Evolutionary conservation across 768 basidiomycete genomes (phyloP).

Genomic region (Xanthoconium purpureum): DNA sequence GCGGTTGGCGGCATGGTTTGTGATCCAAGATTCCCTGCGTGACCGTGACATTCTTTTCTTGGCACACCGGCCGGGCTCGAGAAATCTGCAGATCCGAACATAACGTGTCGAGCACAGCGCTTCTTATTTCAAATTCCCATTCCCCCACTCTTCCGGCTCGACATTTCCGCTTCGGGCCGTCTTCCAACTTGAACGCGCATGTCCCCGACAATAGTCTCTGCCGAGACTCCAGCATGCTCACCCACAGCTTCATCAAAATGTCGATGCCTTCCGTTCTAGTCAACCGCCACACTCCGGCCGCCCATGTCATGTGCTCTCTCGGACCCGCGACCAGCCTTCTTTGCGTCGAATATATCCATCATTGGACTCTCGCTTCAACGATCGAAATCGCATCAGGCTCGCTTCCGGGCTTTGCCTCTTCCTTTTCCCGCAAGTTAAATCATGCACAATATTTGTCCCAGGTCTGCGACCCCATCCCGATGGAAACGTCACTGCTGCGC

Average conservation of each 20-base stretch:
- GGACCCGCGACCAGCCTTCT: constrained; percentile 23
- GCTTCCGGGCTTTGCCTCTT: constrained; percentile 10
- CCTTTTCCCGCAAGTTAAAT: not conserved
- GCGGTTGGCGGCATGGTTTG: not conserved
- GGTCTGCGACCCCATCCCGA: too few species aligned
- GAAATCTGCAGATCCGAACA: constrained; percentile 33
- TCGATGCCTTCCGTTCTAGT: constrained; percentile 10
- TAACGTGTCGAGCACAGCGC: constrained; percentile 23
- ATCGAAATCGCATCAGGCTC: constrained; percentile 16
- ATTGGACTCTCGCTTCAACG: not conserved
- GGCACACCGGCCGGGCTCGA: constrained; percentile 10
- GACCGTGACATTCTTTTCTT: constrained; percentile 12
- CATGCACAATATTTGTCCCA: too few species aligned
- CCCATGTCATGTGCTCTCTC: constrained; percentile 10
- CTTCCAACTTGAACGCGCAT: not conserved
- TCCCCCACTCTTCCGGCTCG: constrained; percentile 2
- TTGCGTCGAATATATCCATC: constrained; percentile 14
- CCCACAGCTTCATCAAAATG: constrained; percentile 20
- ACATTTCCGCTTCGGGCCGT: constrained; percentile 9
- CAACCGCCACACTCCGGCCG: constrained; percentile 2
- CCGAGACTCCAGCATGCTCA: not conserved
- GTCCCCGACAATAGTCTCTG: not conserved
- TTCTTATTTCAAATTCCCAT: constrained; percentile 32
- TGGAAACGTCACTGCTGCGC: not conserved
- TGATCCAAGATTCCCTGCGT: constrained; percentile 8